Percentiles rank a stretch among this genome's conserved stretches.
These are phyloP conservation scores for Letharia columbiana DNA, from an alignment of 495 filamentous ascomycete genomes.

Conservation along the genomic window DNA sequence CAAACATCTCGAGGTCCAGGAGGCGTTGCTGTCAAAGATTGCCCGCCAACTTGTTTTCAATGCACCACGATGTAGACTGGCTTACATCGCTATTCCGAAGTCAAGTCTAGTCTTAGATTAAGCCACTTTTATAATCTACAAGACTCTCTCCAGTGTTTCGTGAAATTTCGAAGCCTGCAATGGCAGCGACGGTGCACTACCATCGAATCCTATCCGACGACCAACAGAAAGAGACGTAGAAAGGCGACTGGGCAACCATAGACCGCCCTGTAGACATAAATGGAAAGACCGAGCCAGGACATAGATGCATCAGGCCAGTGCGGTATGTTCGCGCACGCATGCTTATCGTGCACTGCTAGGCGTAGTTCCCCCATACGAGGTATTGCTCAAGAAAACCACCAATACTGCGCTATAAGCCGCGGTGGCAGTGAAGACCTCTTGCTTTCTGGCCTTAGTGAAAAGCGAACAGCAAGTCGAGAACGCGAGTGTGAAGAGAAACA, in stretches of 20 bases:
- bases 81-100: too few relatives aligned
- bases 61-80: too few relatives aligned
- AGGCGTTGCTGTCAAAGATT: too few relatives aligned
- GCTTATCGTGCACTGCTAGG: neutral
- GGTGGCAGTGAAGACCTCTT: conserved; percentile 27
- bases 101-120: too few relatives aligned
- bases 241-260: neutral
- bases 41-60: neutral
- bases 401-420: conserved; percentile 28
- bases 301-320: neutral
- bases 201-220: neutral
- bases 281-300: neutral
- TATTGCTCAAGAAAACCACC: conserved; percentile 26
- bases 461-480: conserved; percentile 21
- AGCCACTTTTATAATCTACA: too few relatives aligned
- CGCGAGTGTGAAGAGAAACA: conserved; percentile 18
- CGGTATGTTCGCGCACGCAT: neutral
- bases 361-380: neutral
- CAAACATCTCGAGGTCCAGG: too few relatives aligned
- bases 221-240: neutral
- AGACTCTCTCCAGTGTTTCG: neutral
- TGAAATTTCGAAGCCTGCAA: neutral
- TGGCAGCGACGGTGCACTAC: neutral
- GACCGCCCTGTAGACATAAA: neutral
- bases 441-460: conserved; percentile 24